These are phyloP conservation scores for Clavulina sp. DNA, from an alignment of 768 basidiomycete species.

Conservation along the genomic window DNA sequence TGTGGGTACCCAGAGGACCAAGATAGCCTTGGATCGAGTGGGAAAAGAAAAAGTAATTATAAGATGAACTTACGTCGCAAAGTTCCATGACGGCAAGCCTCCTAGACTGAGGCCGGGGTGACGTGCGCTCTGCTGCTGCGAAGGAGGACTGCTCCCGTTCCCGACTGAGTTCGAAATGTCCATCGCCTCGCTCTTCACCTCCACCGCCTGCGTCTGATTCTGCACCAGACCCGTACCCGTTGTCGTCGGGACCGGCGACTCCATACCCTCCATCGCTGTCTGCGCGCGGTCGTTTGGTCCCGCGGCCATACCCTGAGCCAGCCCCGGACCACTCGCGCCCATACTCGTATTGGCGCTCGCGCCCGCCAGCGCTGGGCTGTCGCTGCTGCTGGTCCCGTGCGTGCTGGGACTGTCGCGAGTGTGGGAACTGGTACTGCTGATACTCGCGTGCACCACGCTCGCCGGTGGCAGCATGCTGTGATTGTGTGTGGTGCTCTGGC, in stretches of 20 bases:
- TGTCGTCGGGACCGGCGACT: background rate
- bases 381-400: background rate
- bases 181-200: too few species aligned
- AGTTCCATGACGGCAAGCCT: constrained; percentile 2
- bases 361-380: background rate
- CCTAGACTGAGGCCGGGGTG: background rate
- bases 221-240: too few species aligned
- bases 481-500: background rate
- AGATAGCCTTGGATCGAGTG: too few species aligned
- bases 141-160: too few species aligned
- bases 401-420: background rate
- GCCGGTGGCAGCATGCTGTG: background rate
- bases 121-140: too few species aligned
- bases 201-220: too few species aligned
- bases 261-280: background rate
- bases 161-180: too few species aligned
- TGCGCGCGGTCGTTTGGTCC: background rate
- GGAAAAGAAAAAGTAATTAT: too few species aligned
- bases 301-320: too few species aligned
- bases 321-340: background rate
- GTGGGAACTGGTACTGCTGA: background rate
- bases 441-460: background rate
- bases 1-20: too few species aligned
- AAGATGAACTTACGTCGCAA: too few species aligned
- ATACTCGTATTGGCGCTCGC: background rate